These are phyloP conservation scores for Polyplosphaeria fusca DNA, from an alignment of 495 filamentous ascomycete species.

Conservation along the genomic window DNA sequence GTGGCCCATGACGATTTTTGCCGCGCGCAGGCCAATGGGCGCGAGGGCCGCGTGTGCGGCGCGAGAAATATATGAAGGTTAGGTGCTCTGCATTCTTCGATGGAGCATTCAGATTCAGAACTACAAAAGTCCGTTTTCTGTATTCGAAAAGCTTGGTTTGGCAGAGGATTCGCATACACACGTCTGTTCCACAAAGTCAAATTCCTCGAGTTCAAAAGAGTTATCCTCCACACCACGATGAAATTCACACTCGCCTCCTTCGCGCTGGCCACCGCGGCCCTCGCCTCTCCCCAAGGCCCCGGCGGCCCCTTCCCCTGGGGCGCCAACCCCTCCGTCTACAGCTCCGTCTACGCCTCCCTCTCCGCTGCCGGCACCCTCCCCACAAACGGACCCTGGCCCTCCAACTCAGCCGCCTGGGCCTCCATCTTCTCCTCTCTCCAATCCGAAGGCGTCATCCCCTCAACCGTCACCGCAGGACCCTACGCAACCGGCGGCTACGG, in stretches of 20 bases:
- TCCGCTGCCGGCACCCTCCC: background rate
- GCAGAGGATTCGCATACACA: background rate
- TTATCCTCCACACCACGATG: background rate
- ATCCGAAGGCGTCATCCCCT: constrained; percentile 2
- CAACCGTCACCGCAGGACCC: constrained; percentile 4
- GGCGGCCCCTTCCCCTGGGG: no score
- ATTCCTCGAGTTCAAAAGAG: background rate
- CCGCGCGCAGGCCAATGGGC: constrained; percentile 9
- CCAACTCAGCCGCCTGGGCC: constrained; percentile 10
- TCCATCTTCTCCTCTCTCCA: constrained; percentile 10
- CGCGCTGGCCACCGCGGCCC: background rate
- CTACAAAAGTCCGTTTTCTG: background rate
- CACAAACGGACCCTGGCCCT: constrained; percentile 8
- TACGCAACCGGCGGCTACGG: background rate
- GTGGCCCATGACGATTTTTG: constrained; percentile 15
- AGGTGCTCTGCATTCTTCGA: background rate
- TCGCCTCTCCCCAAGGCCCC: background rate
- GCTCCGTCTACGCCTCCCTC: constrained; percentile 7
- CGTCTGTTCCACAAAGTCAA: background rate
- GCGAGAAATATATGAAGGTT: background rate
- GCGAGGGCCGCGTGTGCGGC: constrained; percentile 21
- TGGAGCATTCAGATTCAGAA: background rate
- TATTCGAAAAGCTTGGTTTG: background rate
- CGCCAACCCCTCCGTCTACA: background rate
- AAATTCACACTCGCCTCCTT: background rate